Percentiles rank a stretch among this genome's conserved stretches.
Evolutionary conservation across 2,329 filamentous ascomycete species (phyloP).

Genomic region (Fusarium devonianum): DNA sequence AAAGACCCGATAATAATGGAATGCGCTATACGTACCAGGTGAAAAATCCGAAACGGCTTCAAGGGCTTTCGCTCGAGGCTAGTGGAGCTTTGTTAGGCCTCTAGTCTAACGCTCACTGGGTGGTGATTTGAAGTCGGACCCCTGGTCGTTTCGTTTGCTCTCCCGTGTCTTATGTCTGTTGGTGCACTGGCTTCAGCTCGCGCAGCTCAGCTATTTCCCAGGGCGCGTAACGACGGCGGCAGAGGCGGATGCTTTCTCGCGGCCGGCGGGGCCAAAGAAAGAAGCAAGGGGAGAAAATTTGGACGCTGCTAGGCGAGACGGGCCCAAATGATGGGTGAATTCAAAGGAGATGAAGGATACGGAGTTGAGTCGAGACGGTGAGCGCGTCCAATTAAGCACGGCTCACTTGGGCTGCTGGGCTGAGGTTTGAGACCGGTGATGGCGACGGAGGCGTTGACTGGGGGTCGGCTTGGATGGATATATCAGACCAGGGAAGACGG

Average conservation of each 20-base stretch:
- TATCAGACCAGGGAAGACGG: not conserved
- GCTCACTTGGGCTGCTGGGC: constrained; percentile 32
- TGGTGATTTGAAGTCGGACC: constrained; percentile 14
- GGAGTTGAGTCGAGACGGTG: constrained; percentile 9
- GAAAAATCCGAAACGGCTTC: constrained; percentile 34
- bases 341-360: constrained; percentile 9
- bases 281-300: not conserved
- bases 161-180: constrained; percentile 21
- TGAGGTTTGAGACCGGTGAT: constrained; percentile 41
- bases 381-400: constrained; percentile 30
- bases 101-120: constrained; percentile 14
- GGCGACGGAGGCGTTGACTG: constrained; percentile 20
- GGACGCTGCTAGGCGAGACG: not conserved
- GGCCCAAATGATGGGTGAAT: not conserved
- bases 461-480: constrained; percentile 2
- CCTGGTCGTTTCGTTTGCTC: constrained; percentile 19
- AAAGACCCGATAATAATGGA: constrained; percentile 5
- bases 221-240: constrained; percentile 15
- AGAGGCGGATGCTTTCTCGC: constrained; percentile 7
- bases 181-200: not conserved
- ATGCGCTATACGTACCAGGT: constrained; percentile 31
- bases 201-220: constrained; percentile 11
- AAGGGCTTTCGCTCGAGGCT: constrained; percentile 27
- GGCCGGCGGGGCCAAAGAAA: not conserved
- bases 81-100: constrained; percentile 27